Base-by-base conservation (phyloP, 371 early-diverging fungal species). In the Phascolomyces articulosus region DNA sequence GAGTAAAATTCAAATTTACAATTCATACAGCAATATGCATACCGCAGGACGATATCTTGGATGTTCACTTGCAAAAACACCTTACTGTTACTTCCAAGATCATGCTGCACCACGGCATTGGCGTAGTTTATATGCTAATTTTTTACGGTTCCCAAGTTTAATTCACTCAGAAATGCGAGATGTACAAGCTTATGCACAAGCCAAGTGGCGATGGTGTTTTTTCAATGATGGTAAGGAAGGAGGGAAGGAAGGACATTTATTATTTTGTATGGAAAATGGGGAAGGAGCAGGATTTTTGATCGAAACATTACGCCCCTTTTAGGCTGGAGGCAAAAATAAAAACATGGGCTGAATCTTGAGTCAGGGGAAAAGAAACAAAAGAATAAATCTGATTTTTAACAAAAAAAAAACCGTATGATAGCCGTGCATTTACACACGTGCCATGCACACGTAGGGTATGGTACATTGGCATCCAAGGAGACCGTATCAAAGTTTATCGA, bases 171-270 rank as follows among this genome's bases (percentile, higher is more conserved):
- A 86, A 53, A 80, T 87, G 23, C 63, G 56, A 1, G 76, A 77
- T 65, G 69, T 81, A n/a, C 70, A 71, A 27, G 77, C 84, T 2
- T 84, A 82, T 71, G 60, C 80, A 21, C 67, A 83, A 41, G 80
- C 86, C 8, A 87, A 84, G 41, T 89, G 87, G 87, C 75, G 82
- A n/a, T 85, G 87, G 78, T 89, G 89, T 60, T 87, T 87, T 69
- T 85, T 77, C 31, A 79, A 88, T 56, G 80, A 80, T 69, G 77
- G 88, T 86, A 83, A 70, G 59, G 26, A 10, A 27, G 13, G 28
- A 55, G 31, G 47, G 20, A 47, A 18, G n/a, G 47, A 18, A 13
- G 38, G 38, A 38, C 38, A 28, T 21, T 15, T n/a, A n/a, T n/a
- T n/a, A n/a, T n/a, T n/a, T n/a, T n/a, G n/a, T n/a, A n/a, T n/a